These are phyloP conservation scores for Phytophthora colocasiae DNA, from an alignment of 352 stramenopile species.

Conservation along the genomic window DNA sequence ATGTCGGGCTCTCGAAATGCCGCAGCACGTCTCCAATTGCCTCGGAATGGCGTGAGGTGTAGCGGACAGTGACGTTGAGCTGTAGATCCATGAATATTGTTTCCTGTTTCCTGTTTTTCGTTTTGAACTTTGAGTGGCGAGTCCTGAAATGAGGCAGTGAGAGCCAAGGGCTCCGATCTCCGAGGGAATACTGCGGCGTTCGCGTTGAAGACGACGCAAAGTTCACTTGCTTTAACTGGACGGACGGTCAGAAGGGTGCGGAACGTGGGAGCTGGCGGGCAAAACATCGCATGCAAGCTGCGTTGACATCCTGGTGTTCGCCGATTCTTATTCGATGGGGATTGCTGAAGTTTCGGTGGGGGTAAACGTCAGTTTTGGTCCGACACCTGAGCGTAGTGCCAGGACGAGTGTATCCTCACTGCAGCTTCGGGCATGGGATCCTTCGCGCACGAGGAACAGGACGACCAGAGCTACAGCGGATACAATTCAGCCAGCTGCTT, in stretches of 20 bases:
- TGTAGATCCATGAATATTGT: conserved; percentile 30
- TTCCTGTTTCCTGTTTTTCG: conserved; percentile 5
- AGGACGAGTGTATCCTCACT: conserved; percentile 24
- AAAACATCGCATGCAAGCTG: conserved; percentile 34
- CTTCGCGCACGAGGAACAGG: conserved; percentile 12
- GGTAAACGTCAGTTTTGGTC: background rate
- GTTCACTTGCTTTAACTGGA: conserved; percentile 11
- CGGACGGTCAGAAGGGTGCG: conserved; percentile 15
- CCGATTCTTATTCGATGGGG: conserved; percentile 5
- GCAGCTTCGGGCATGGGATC: conserved; percentile 9
- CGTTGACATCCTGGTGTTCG: conserved; percentile 37
- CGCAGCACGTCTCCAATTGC: conserved; percentile 22
- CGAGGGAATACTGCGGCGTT: conserved; percentile 1
- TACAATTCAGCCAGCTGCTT: conserved; percentile 6
- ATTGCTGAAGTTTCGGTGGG: conserved; percentile 35
- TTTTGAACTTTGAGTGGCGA: conserved; percentile 7
- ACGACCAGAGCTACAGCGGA: background rate
- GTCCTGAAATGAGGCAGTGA: conserved; percentile 21
- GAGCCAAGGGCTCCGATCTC: conserved; percentile 9
- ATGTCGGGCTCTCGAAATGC: conserved; percentile 25
- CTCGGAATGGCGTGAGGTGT: conserved; percentile 5
- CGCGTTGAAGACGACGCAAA: conserved; percentile 19
- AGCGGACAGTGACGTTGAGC: conserved; percentile 22
- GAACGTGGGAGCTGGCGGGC: conserved; percentile 29
- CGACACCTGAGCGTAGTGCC: conserved; percentile 14